phyloP scores from a whole-genome alignment of 352 stramenopile species.

The Phytophthora syringae region DNA sequence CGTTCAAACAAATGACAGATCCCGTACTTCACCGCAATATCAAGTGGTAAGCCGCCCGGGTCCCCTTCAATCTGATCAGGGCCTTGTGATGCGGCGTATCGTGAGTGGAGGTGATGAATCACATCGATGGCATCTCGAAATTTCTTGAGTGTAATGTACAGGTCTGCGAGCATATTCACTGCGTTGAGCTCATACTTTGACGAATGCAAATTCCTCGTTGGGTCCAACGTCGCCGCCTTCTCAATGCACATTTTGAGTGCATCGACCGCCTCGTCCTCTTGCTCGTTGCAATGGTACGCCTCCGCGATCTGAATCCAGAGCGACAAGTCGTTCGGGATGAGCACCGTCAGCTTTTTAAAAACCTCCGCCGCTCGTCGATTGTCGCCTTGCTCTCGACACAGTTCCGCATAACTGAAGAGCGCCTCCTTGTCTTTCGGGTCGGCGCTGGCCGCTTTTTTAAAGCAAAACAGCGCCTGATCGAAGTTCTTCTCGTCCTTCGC shows the following conservation, averaged over 20 bases:
- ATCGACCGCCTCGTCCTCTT: conserved; percentile 86
- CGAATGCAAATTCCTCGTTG: conserved; percentile 60
- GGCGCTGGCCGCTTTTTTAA: conserved; percentile 83
- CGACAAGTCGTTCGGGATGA: conserved; percentile 78
- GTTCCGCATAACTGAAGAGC: conserved; percentile 81
- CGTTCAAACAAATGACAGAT: conserved; percentile 86
- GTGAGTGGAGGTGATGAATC: conserved; percentile 77
- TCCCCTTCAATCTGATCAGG: conserved; percentile 68
- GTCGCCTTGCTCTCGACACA: conserved; percentile 81
- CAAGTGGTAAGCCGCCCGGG: conserved; percentile 70
- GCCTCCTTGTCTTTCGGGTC: conserved; percentile 85
- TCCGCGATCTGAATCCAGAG: conserved; percentile 90
- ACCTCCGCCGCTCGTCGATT: conserved; percentile 81
- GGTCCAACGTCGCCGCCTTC: conserved; percentile 67
- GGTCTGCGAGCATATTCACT: conserved; percentile 88
- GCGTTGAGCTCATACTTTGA: conserved; percentile 87
- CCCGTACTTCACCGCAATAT: conserved; percentile 89
- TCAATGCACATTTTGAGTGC: conserved; percentile 87
- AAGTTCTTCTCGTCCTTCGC: conserved; percentile 89
- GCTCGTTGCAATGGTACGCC: conserved; percentile 88
- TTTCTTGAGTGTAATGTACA: conserved; percentile 89
- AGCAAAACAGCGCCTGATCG: conserved; percentile 86
- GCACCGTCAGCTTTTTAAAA: conserved; percentile 79
- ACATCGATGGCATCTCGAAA: conserved; percentile 82
- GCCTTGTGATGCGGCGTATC: conserved; percentile 69